Evolutionary conservation across 164 flowering plant species (phyloP), one percentile per base, ranked within the genome.

Genomic region (Litsea cubeba): DNA sequence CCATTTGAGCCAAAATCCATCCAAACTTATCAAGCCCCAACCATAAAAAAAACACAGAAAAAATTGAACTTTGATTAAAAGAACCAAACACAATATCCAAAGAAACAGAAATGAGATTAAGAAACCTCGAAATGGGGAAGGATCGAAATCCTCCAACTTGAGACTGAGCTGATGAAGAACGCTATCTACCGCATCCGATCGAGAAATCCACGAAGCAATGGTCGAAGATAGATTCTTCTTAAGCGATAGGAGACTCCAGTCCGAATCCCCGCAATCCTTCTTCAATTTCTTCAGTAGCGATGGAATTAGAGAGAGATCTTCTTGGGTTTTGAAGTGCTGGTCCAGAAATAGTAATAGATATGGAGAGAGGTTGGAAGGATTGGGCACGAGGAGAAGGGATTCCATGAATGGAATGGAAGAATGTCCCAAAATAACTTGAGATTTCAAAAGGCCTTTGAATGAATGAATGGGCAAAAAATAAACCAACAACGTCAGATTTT

Each of bases 241-340:
- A 32, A 81, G 75, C n/a, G 40, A 66, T 8, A 69, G 28, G n/a
- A 78, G 74, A 5, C 70, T 62, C 62, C 69, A 57, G 46, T 81
- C 83, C 70, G 73, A 68, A 58, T 78, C 75, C 12, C 49, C 62
- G 71, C 77, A 73, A 1, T 73, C 71, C 63, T 67, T 73, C 74
- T 73, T 73, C 79, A 81, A 73, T 40, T 73, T 50, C 0, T 24
- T 50, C 6, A 71, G 63, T 0, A 81, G 26, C 17, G 77, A 24
- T n/a, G 77, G 32, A 24, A 71, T 72, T 24, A 50, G 73, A 0
- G 68, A 66, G 2, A 81, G 76, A 78, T 81, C 83, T 68, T 76
- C 67, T 2, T 28, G 75, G 40, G 73, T 73, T 25, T 70, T 75
- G 72, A 81, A 76, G 15, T 68, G 67, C 20, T 76, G 54, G 17